Evolutionary conservation across 495 filamentous ascomycete species (phyloP), one percentile per base, ranked within the genome.

Genomic region (Penicillium macrosclerotiorum): DNA sequence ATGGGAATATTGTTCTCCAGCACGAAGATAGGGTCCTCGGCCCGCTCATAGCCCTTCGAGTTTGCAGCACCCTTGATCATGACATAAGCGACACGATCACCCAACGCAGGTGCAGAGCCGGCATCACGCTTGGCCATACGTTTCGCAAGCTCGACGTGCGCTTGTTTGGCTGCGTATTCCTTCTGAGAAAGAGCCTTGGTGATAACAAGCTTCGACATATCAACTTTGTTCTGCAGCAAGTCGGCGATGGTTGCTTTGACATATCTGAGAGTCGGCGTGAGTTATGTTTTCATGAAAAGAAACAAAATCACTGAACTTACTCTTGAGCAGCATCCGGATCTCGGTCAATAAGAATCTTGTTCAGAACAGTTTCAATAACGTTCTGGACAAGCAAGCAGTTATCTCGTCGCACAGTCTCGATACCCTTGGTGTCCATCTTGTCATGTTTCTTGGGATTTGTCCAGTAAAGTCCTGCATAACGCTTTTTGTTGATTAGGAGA

Each of bases 341-440:
- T 54, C 75, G 82, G 49, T 97, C 91, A 47, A 99, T 97, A 45
- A 99, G 74, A 58, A 99, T 88, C 80, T 95, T 96, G 55, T 90
- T 77, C 52, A 99, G 72, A 5, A 95, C 89, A 12, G 93, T 99
- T 67, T 99, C 93, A 59, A 99, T 97, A 48, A 97, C 94, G 31
- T 86, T 95, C 60, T 96, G 90, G 8, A 97, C 93, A 24, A 99
- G 71, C 36, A 90, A 73, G 62, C 93, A 99, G 60, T 99, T 99
- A 61, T 99, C 93, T 76, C 93, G 76, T 24, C 93, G 82, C 32
- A 99, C 94, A 5, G 93, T 99, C 69, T 99, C 93, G 54, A 99
- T 96, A 75, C 93, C 93, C 65, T 99, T 99, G 54, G 86, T 96
- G 62, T 99, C 93, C 94, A 99, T 97, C 75, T 99, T 99, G 74